A percentile compares a stretch with the other conserved stretches of the same genome.
Conservation (phyloP, 2,329 filamentous ascomycete species). For the Nemania sp. region DNA sequence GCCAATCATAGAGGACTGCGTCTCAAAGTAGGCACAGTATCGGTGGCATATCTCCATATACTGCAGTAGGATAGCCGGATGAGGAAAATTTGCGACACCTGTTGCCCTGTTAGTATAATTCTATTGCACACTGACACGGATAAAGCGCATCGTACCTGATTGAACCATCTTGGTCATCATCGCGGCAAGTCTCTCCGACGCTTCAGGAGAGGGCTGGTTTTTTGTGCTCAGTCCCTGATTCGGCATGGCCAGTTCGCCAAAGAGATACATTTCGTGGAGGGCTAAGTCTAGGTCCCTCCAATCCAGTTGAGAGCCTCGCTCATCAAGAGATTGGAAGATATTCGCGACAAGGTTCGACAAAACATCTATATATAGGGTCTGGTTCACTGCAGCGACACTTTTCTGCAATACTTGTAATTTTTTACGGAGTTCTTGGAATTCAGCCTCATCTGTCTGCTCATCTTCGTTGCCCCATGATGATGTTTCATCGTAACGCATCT, state of each 20-base stretch:
- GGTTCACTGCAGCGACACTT: slow-evolving; percentile 86
- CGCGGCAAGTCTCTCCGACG: slow-evolving; percentile 78
- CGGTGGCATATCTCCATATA: slow-evolving; percentile 99
- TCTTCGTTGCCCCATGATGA: slow-evolving; percentile 91
- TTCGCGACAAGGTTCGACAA: slow-evolving; percentile 85
- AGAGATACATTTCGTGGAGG: slow-evolving; percentile 91
- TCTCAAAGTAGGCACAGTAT: slow-evolving; percentile 91
- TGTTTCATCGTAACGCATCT: slow-evolving; percentile 98
- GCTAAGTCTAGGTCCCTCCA: slow-evolving; percentile 96
- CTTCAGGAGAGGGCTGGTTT: slow-evolving; percentile 76
- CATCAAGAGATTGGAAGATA: slow-evolving; percentile 80
- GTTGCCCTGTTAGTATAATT: slow-evolving; percentile 30
- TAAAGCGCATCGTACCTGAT: slow-evolving; percentile 66
- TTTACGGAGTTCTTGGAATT: slow-evolving; percentile 93
- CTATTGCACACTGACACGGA: slow-evolving; percentile 13
- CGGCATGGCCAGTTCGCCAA: slow-evolving; percentile 90
- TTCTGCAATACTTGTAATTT: slow-evolving; percentile 89
- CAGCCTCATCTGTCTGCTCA: slow-evolving; percentile 93
- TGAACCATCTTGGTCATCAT: slow-evolving; percentile 98
- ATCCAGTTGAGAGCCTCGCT: slow-evolving; percentile 74
- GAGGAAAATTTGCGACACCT: slow-evolving; percentile 84
- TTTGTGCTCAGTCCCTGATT: slow-evolving; percentile 87
- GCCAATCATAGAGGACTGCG: slow-evolving; percentile 77
- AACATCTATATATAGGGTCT: slow-evolving; percentile 83
- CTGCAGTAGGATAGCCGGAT: slow-evolving; percentile 89